A percentile compares a stretch with the other conserved stretches of the same genome.
Conservation (phyloP, 768 basidiomycete genomes). For the Fistulinella prunicolor region DNA sequence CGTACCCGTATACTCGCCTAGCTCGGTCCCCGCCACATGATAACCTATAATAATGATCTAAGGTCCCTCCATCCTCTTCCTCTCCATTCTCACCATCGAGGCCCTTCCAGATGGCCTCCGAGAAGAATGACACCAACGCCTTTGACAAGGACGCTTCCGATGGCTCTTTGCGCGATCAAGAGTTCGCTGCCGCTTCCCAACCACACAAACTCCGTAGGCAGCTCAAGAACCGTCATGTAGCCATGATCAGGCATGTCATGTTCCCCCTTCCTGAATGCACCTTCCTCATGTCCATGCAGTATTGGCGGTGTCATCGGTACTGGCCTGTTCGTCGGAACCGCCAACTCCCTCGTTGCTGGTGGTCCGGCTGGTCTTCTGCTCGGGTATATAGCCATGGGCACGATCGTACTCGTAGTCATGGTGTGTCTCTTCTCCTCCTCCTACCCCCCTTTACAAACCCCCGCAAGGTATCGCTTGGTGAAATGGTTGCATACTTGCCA, state of each 20-base stretch:
- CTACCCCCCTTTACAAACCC: background rate
- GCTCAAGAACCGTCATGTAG: conserved; percentile 74
- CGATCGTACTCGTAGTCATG: conserved; percentile 73
- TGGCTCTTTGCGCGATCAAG: conserved; percentile 22
- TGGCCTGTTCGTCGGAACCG: conserved; percentile 71
- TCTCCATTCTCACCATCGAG: too few species aligned
- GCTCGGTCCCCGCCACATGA: background rate
- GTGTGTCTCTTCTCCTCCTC: conserved; percentile 30
- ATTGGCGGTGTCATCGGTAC: conserved; percentile 58
- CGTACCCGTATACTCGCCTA: too few species aligned
- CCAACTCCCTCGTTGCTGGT: conserved; percentile 45
- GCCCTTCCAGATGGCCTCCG: conserved; percentile 11
- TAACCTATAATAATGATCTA: background rate
- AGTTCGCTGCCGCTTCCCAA: conserved; percentile 2
- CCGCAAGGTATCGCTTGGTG: conserved; percentile 55
- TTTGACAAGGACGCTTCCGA: conserved; percentile 9
- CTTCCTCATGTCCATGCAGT: conserved; percentile 29
- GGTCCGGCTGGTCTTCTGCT: conserved; percentile 75
- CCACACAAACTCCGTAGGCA: conserved; percentile 46
- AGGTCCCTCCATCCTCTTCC: background rate
- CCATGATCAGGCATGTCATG: conserved; percentile 66
- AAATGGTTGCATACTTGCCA: conserved; percentile 68
- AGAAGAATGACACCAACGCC: conserved; percentile 17
- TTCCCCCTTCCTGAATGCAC: background rate
- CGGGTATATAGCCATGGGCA: conserved; percentile 64